Evolutionary conservation across 2,329 filamentous ascomycete genomes (phyloP).

Genomic region (Penicillium sp.): DNA sequence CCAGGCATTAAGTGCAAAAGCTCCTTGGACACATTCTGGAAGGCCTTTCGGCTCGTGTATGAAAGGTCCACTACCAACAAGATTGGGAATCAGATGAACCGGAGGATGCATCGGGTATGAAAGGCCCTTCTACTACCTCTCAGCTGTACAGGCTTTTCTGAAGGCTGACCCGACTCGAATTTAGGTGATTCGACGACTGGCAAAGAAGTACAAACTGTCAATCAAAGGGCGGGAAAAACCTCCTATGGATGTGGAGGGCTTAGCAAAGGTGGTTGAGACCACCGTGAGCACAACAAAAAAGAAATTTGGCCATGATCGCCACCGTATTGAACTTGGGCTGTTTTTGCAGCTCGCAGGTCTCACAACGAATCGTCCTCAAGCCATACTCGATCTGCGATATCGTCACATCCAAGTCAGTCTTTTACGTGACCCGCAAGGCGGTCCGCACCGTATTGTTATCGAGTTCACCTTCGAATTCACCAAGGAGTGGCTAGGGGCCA

Average conservation of each 20-base stretch:
- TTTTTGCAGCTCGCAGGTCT: constrained; percentile 17
- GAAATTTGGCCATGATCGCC: constrained; percentile 14
- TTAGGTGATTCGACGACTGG: constrained; percentile 22
- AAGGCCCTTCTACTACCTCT: constrained; percentile 3
- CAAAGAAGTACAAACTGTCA: constrained; percentile 20
- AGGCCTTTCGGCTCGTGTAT: constrained; percentile 7
- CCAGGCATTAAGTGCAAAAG: constrained; percentile 7
- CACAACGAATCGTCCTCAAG: constrained; percentile 13
- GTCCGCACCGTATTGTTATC: constrained; percentile 10
- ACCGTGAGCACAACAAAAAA: constrained; percentile 15
- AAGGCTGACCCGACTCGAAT: constrained; percentile 4
- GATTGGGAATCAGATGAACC: constrained; percentile 17
- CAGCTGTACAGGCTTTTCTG: background rate
- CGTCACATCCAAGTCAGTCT: constrained; percentile 13
- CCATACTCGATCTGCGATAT: constrained; percentile 16
- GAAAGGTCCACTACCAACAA: constrained; percentile 12
- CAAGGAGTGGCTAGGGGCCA: constrained; percentile 14
- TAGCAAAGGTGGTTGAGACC: constrained; percentile 16
- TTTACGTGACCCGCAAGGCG: constrained; percentile 16
- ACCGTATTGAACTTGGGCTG: constrained; percentile 18
- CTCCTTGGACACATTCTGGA: constrained; percentile 9
- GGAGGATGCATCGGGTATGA: constrained; percentile 12
- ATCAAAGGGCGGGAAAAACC: constrained; percentile 13
- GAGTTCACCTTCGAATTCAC: constrained; percentile 16
- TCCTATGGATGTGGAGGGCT: constrained; percentile 19